Evolutionary conservation across 2,329 filamentous ascomycete genomes (phyloP).

Genomic region (Penicillium aurantiogriseum): DNA sequence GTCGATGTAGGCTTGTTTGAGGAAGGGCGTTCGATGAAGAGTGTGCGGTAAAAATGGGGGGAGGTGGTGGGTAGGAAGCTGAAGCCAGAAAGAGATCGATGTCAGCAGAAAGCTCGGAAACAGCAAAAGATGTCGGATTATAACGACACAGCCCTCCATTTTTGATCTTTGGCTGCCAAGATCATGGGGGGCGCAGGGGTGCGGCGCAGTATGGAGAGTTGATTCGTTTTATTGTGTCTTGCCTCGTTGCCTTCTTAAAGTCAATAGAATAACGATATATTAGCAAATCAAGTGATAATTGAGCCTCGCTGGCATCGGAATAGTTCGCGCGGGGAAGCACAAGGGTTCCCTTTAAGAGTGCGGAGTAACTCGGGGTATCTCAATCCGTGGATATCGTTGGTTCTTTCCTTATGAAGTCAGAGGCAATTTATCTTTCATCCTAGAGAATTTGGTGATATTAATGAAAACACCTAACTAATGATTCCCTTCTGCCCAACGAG

Average conservation of each 20-base stretch:
- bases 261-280: neutral
- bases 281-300: neutral
- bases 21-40: neutral
- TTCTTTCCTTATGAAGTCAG: neutral
- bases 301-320: neutral
- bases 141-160: neutral
- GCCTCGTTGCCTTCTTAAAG: neutral
- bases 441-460: neutral
- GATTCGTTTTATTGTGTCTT: neutral
- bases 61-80: neutral
- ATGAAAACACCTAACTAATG: neutral
- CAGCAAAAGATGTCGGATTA: neutral
- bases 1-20: neutral
- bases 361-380: neutral
- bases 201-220: neutral
- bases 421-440: neutral
- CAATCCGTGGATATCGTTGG: neutral
- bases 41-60: neutral
- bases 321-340: neutral
- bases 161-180: neutral
- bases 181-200: neutral
- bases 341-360: neutral
- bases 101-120: neutral
- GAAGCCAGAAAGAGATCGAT: neutral
- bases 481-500: neutral